Evolutionary conservation across 495 filamentous ascomycete species (phyloP), one percentile per base, ranked within the genome.

Genomic region (Neurospora terricola): DNA sequence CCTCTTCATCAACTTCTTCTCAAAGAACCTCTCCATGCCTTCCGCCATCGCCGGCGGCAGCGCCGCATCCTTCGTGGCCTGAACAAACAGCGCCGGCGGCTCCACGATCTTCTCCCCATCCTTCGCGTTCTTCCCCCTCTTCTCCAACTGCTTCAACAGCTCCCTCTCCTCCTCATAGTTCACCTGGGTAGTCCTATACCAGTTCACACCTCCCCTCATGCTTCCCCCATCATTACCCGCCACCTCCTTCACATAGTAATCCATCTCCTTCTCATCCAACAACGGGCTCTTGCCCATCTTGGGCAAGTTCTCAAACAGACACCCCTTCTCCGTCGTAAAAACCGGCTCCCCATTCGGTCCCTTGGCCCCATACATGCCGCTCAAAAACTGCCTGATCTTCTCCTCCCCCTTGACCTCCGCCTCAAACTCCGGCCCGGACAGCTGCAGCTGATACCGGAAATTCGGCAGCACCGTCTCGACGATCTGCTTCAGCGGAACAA

Each of bases 401-500:
- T 81, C 80, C 54, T 78, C 72, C 5, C 86, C 86, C 72, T 85
- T 85, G 30, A 94, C 77, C 7, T 81, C 78, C 37, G 81, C 82
- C 77, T 95, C 92, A 23, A 95, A 83, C 12, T 91, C 88, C 0
- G 87, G 86, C 36, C 89, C 87, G 0, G 83, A 85, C 39, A 98
- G 87, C 42, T 94, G 93, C 43, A 96, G 76, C 83, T 98, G 95
- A 80, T 98, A 98, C 23, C 76, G 84, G 78, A 93, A 93, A 75
- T 92, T 89, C n/a, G 93, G 93, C 45, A 91, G 73, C 23, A 74
- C 68, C n/a, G 81, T 77, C 6, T 91, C 87, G 4, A 93, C 73
- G 4, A 88, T 73, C 70, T 90, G 85, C 0, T 90, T 75, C 0
- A 88, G 74, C 10, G 69, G 77, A 5, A 86, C 21, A 73, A 84